Evolutionary conservation across 169 alveolate species (phyloP).

Genomic region (Plasmodium falciparum): DNA sequence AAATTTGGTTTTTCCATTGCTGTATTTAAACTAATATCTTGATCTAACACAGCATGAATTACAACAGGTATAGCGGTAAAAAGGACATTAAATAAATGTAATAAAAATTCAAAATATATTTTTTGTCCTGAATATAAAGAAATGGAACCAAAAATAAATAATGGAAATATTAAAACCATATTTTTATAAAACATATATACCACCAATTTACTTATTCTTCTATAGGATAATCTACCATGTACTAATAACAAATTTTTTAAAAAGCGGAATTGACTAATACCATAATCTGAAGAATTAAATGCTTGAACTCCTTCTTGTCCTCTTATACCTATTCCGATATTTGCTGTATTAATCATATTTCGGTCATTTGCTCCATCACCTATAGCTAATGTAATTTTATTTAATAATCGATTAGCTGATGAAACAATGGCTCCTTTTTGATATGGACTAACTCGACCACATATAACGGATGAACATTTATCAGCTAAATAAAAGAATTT

Average conservation of each 20-base stretch:
- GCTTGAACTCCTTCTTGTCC: constrained; percentile 99
- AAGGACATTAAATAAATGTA: constrained; percentile 94
- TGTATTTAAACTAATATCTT: constrained; percentile 82
- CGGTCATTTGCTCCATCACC: constrained; percentile 99
- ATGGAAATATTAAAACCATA: constrained; percentile 94
- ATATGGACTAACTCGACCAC: constrained; percentile 83
- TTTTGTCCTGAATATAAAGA: constrained; percentile 96
- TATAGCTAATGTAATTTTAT: constrained; percentile 90
- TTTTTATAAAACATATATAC: constrained; percentile 98
- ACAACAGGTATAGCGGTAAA: constrained; percentile 96
- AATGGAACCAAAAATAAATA: constrained; percentile 93
- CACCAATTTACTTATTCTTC: constrained; percentile 94
- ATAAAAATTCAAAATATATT: constrained; percentile 94
- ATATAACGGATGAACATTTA: constrained; percentile 77
- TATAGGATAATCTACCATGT: constrained; percentile 94
- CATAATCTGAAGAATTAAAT: constrained; percentile 92
- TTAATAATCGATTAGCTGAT: constrained; percentile 80
- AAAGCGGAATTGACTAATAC: constrained; percentile 90
- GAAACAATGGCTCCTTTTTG: constrained; percentile 91
- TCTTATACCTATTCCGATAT: constrained; percentile 98
- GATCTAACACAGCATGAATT: constrained; percentile 87
- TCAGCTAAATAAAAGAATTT: constrained; percentile 77
- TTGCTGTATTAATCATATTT: constrained; percentile 98
- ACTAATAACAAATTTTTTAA: constrained; percentile 88
- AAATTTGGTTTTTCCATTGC: constrained; percentile 83